Base-by-base conservation (phyloP, 2,329 filamentous ascomycete species). In the Rhinocladiella mackenziei region DNA sequence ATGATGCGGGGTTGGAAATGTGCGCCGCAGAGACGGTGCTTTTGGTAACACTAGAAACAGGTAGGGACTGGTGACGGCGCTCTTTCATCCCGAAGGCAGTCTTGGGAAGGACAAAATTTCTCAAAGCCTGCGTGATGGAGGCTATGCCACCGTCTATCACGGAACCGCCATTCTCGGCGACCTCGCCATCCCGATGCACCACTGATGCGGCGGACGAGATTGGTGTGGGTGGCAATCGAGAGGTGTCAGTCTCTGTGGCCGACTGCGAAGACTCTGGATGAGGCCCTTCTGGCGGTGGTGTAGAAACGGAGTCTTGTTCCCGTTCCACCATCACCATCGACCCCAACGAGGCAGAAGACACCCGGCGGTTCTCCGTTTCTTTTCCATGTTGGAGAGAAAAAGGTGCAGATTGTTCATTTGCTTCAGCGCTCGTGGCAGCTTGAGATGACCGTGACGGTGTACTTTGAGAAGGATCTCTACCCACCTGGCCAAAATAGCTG, bases 401-500 rank as follows among this genome's bases (percentile, higher is more conserved):
- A 44, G 26, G 32, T 28, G 46, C 31, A 49, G 36, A 9, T 35
- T 47, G 38, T 29, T 46, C 37, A 31, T 19, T 47, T 29, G 30
- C 5, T 43, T 48, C 47, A 36, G 57, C 54, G 46, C 55, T 56
- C 47, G 58, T 57, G 52, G 58, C 61, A 59, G 60, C 58, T 58
- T 61, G 65, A 53, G 64, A 61, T 58, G 63, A 62, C 57, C 63
- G 58, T 56, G 62, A 64, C 50, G 63, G 60, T 55, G 65, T 56
- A 62, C 53, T 73, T 69, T 68, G 65, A 76, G 78, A 77, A 81
- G 82, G 80, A 74, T 78, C 80, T 76, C 79, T 78, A 96, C 92
- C 83, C 94, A 98, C 92, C 91, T 98, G 92, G 74, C 84, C 85
- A 78, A 97, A 95, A 77, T 92, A 96, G 76, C 84, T 94, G 68